phyloP scores from a whole-genome alignment of 176 grass and related monocot species.

The Ensete ventricosum region DNA sequence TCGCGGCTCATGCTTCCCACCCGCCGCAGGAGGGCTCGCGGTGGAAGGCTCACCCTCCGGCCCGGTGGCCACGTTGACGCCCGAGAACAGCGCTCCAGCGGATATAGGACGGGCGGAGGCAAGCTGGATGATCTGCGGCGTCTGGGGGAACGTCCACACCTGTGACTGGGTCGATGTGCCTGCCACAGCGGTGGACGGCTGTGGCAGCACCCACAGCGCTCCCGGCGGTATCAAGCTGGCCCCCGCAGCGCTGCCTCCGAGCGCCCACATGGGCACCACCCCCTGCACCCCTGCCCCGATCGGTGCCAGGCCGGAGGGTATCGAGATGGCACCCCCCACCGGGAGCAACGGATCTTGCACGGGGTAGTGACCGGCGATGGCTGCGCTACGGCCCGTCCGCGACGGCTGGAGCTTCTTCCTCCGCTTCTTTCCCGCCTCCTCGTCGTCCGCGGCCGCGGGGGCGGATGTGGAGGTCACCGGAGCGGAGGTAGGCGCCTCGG shows the following conservation, averaged over 20 bases:
- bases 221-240: not conserved
- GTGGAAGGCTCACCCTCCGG: no score
- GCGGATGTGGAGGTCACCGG: not conserved
- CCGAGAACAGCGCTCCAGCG: not conserved
- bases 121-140: slow-evolving; percentile 14
- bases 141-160: slow-evolving; percentile 3
- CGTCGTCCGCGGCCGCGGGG: not conserved
- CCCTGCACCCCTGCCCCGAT: not conserved
- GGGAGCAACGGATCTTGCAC: slow-evolving; percentile 17
- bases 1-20: not conserved
- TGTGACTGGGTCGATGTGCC: slow-evolving; percentile 7
- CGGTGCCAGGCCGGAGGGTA: slow-evolving; percentile 10
- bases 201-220: not conserved
- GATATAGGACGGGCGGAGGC: not conserved
- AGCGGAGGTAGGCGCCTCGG: not conserved
- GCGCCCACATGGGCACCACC: slow-evolving; percentile 10
- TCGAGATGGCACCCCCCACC: slow-evolving; percentile 10
- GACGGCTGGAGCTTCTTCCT: slow-evolving; percentile 6
- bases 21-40: not conserved
- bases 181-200: not conserved
- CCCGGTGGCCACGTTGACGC: not conserved
- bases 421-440: not conserved
- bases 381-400: not conserved
- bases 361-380: slow-evolving; percentile 6
- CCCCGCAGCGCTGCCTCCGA: not conserved